Base-by-base conservation (phyloP, 2,329 filamentous ascomycete genomes). In the Westerdykella ornata region DNA sequence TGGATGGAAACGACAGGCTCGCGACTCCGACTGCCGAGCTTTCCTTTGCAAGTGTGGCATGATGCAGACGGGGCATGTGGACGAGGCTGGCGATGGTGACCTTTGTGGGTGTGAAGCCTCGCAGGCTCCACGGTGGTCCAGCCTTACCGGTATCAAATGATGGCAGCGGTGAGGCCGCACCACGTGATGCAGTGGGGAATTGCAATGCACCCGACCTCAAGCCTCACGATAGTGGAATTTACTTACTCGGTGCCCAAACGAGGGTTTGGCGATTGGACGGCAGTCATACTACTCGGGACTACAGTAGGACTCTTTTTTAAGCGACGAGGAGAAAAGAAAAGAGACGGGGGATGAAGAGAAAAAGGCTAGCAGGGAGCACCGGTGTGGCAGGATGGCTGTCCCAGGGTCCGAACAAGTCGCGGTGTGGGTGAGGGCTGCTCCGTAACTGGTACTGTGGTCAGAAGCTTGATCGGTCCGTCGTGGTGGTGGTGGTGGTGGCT, bases 401-500 rank as follows among this genome's bases (percentile, higher is more conserved):
- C 44, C 35, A 29, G 39, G 36, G 37, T 15, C 38, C 29, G 29
- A 39, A 44, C 43, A 33, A 41, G n/a, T 46, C 34, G 28, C 56
- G 57, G 58, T 60, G 57, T n/a, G n/a, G n/a, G n/a, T n/a, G n/a
- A n/a, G n/a, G n/a, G n/a, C n/a, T n/a, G n/a, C n/a, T n/a, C n/a
- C n/a, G n/a, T n/a, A n/a, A n/a, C n/a, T n/a, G n/a, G n/a, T n/a
- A n/a, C n/a, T n/a, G n/a, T 57, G 51, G 55, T 54, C 47, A 58
- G 56, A 57, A 47, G 45, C 47, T 51, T 51, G 46, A 46, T 33
- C 30, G 12, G 30, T 15, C 26, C 22, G 18, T 13, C 17, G 11
- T 6, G 18, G 19, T 22, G 40, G 18, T 15, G 41, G 37, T 19
- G 37, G 38, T 19, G 37, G 37, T 34, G 40, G 38, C 20, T 32